Base-by-base conservation (phyloP, 2,329 filamentous ascomycete species). In the Penicillium sp. region DNA sequence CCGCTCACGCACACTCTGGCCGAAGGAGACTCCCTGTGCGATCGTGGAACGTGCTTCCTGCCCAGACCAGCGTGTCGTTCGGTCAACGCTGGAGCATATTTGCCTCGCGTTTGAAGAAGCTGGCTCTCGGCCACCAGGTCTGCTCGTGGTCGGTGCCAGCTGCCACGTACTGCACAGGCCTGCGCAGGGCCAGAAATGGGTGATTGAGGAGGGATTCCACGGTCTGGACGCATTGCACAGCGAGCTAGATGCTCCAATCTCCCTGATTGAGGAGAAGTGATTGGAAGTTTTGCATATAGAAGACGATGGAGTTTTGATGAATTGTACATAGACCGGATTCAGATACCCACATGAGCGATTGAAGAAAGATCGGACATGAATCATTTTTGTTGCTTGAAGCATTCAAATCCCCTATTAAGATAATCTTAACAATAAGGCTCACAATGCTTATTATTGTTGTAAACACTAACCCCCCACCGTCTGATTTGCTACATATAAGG, bases 21-120 rank as follows among this genome's bases (percentile, higher is more conserved):
- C 94, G 0, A 77, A 76, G 37, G 76, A 79, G n/a, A 95, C 92
- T 0, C 92, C 94, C 0, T 97, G 94, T 70, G 93, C 94, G 0
- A 93, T 99, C 11, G 85, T 99, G 57, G 95, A 99, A 77, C 85
- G 95, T 38, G 95, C 95, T 5, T 96, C 91, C 62, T 99, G 95
- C 73, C 90, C 92, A 0, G 95, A 99, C 72, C 95, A 99, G 79
- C 84, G 94, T 51, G 91, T 99, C 15, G 93, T 99, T 31, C 84
- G 95, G 57, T 95, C 92, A 1, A 96, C 92, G 0, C 78, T 99
- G 25, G 84, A 88, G 67, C 84, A 89, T 68, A 91, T 98, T 1
- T 90, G 84, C 25, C 84, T 87, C 54, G 95, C 95, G 0, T 88
- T 99, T 48, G 92, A 97, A 73, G 87, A 90, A 52, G 92, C 96